Evolutionary conservation across 2,329 filamentous ascomycete genomes (phyloP).

Genomic region (Trichoderma brevicompactum): DNA sequence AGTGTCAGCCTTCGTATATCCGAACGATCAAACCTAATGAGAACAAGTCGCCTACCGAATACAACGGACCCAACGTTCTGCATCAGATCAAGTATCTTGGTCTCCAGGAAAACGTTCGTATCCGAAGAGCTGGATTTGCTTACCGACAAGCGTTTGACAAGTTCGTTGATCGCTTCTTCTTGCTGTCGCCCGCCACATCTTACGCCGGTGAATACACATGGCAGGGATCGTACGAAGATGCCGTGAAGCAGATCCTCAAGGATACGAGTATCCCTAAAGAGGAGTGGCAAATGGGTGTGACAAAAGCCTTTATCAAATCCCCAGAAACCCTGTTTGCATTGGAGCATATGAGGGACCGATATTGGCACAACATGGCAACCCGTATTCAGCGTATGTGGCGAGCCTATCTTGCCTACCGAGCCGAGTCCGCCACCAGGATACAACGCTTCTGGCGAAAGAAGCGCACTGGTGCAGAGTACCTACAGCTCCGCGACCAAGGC

Average conservation of each 20-base stretch:
- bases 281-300: slow-evolving; percentile 96
- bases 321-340: slow-evolving; percentile 95
- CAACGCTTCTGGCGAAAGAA: slow-evolving; percentile 96
- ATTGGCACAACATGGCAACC: slow-evolving; percentile 99
- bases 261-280: slow-evolving; percentile 94
- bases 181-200: slow-evolving; percentile 90
- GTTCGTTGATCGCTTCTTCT: slow-evolving; percentile 96
- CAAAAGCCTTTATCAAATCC: slow-evolving; percentile 97
- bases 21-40: slow-evolving; percentile 99
- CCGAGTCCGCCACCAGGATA: slow-evolving; percentile 90
- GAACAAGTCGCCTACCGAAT: slow-evolving; percentile 94
- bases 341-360: slow-evolving; percentile 95
- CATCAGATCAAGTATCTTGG: slow-evolving; percentile 99
- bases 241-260: slow-evolving; percentile 89
- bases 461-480: slow-evolving; percentile 84
- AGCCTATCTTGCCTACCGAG: slow-evolving; percentile 90
- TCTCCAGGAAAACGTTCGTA: slow-evolving; percentile 98
- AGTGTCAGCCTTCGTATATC: slow-evolving; percentile 96
- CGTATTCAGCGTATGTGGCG: slow-evolving; percentile 97
- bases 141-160: slow-evolving; percentile 98
- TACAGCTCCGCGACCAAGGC: slow-evolving; percentile 85
- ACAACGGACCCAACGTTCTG: slow-evolving; percentile 87
- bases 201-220: slow-evolving; percentile 98
- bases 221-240: slow-evolving; percentile 84
- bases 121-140: slow-evolving; percentile 92